These are phyloP conservation scores for Starmerella vaccinii DNA, from an alignment of 805 yeast genomes.

Conservation along the genomic window DNA sequence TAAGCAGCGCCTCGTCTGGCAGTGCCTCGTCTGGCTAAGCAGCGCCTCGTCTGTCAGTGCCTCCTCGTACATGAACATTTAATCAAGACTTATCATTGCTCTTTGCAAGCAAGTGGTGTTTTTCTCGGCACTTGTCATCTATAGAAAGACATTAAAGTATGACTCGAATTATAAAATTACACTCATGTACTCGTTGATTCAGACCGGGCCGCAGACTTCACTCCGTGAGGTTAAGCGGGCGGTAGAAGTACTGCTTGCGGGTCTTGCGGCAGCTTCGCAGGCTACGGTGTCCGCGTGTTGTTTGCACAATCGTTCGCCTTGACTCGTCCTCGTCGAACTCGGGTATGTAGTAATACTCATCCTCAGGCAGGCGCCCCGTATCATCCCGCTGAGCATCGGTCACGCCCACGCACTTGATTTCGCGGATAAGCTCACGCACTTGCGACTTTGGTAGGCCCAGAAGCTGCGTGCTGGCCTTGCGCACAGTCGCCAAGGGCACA, in stretches of 20 bases:
- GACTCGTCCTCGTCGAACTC: constrained; percentile 67
- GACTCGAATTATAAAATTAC: not conserved
- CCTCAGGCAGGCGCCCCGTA: constrained; percentile 90
- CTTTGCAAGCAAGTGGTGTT: too few relatives aligned
- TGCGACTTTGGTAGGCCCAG: constrained; percentile 34
- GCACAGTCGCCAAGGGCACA: constrained; percentile 68
- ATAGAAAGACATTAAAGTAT: not conserved
- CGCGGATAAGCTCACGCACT: constrained; percentile 32
- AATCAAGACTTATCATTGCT: too few relatives aligned
- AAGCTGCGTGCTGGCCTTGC: constrained; percentile 49
- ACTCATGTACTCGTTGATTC: not conserved
- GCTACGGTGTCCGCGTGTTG: constrained; percentile 69
- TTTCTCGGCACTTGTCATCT: too few relatives aligned
- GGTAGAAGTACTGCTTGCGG: constrained; percentile 82
- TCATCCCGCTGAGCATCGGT: constrained; percentile 86
- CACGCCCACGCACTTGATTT: constrained; percentile 63
- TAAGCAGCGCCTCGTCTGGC: not conserved
- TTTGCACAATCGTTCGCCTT: constrained; percentile 60
- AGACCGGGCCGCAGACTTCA: not conserved
- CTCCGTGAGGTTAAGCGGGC: constrained; percentile 16
- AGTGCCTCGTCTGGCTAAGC: too few relatives aligned
- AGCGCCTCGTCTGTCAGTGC: too few relatives aligned
- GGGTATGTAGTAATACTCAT: constrained; percentile 82
- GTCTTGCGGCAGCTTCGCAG: constrained; percentile 83
- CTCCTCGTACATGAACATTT: too few relatives aligned